These are phyloP conservation scores for Lycium ferocissimum DNA, from an alignment of 257 asterid species.

Conservation along the genomic window DNA sequence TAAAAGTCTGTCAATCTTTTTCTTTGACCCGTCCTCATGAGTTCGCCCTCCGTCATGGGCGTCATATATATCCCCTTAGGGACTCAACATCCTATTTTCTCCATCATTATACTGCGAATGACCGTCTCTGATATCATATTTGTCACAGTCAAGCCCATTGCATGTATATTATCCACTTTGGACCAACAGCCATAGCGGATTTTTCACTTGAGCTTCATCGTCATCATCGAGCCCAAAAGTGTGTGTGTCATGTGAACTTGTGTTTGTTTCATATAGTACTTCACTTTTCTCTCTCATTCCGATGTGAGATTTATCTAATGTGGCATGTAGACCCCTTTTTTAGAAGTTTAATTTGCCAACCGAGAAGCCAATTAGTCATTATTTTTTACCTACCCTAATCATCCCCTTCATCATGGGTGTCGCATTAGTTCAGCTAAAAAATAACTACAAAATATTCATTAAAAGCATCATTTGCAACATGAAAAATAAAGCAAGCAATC, in stretches of 20 bases:
- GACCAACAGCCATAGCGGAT: neutral
- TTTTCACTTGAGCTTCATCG: neutral
- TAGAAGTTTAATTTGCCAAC: neutral
- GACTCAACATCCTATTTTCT: no score
- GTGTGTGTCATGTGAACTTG: neutral
- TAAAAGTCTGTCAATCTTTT: no score
- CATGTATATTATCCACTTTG: no score
- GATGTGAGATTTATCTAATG: neutral
- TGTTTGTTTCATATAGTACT: neutral
- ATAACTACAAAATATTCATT: neutral
- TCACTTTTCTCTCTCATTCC: neutral
- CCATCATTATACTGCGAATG: no score
- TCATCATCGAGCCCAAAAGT: no score
- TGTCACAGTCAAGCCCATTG: no score
- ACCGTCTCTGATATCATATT: no score
- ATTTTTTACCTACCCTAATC: neutral
- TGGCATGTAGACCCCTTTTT: neutral
- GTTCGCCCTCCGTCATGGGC: no score
- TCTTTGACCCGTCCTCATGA: no score
- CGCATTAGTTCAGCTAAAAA: neutral
- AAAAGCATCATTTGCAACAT: neutral
- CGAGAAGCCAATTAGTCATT: neutral
- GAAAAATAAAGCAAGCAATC: neutral
- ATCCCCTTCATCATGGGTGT: neutral
- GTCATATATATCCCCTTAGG: no score